Conservation (phyloP, 1,139 yeast genomes). For the Suhomyces bokatorum region DNA sequence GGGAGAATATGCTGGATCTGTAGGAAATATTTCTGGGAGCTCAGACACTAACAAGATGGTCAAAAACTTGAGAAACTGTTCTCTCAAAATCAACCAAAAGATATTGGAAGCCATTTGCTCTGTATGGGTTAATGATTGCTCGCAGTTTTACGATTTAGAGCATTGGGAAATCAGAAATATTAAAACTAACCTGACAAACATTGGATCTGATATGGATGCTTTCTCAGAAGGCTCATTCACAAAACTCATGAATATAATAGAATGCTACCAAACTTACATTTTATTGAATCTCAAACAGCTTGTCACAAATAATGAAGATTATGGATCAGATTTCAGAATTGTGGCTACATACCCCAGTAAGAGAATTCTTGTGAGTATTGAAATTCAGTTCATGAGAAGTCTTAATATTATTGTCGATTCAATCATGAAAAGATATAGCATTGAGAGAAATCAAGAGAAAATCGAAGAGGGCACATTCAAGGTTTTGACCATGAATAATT, state of each 20-base stretch:
- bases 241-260: conserved; percentile 45
- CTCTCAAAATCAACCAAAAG: conserved; percentile 38
- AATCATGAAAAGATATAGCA: conserved; percentile 44
- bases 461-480: conserved; percentile 36
- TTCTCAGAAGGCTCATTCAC: conserved; percentile 27
- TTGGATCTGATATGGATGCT: conserved; percentile 7
- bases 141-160: conserved; percentile 48
- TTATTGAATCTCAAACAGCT: conserved; percentile 35
- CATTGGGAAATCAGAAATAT: conserved; percentile 36
- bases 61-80: conserved; percentile 36
- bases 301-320: conserved; percentile 36
- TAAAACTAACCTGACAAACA: conserved; percentile 11
- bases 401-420: conserved; percentile 52
- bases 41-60: conserved; percentile 41
- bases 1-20: conserved; percentile 34
- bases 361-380: conserved; percentile 42
- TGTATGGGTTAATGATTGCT: conserved; percentile 51
- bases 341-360: conserved; percentile 42
- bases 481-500: conserved; percentile 48
- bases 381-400: conserved; percentile 51
- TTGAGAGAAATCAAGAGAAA: conserved; percentile 30
- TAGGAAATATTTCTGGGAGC: conserved; percentile 37
- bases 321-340: conserved; percentile 19
- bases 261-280: conserved; percentile 37
- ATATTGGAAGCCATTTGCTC: conserved; percentile 47